Evolutionary conservation across 768 basidiomycete species (phyloP), one percentile per base, ranked within the genome.

Genomic region (Mycena vulgaris): DNA sequence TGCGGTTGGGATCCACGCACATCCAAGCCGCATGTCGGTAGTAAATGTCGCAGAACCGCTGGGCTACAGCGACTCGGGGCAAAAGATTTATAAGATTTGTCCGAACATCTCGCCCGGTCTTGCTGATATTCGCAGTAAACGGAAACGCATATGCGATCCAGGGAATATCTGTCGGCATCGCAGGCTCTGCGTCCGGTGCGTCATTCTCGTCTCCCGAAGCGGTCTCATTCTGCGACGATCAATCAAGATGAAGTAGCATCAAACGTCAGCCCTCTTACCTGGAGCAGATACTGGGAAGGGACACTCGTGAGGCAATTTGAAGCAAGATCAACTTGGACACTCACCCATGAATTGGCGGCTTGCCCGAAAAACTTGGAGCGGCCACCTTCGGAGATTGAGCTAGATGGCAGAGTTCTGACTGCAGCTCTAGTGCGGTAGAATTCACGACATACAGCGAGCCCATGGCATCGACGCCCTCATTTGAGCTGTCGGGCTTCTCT

Each of bases 11-110:
- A 21, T 14, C 33, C 63, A 84, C 91, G 71, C 77, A 91, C 92
- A 92, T 90, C 91, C 91, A 93, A 55, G 89, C 90, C 58, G 89
- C 90, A 77, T 92, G 89, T 73, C 86, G 86, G 78, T 85, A 93
- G 78, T 93, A 93, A 39, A 87, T 82, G 48, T 86, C 82, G 61
- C 83, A 82, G 42, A 89, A 80, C 33, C 62, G 48, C 25, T 77
- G 76, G 5, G 87, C 87, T n/a, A 73, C 68, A 17, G 75, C 66
- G 28, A 75, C 72, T 23, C 76, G 78, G 16, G 91, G 91, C 17
- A 92, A 80, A 53, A 83, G 81, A 47, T 78, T 80, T 56, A 88
- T 74, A 16, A 92, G 82, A 27, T 82, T 81, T 42, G 72, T 78
- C 28, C 88, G 85, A 23, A 89, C 77, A 25, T 78, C 79, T 63